These are phyloP conservation scores for Suillus subluteus DNA, from an alignment of 768 basidiomycete genomes.

Conservation along the genomic window DNA sequence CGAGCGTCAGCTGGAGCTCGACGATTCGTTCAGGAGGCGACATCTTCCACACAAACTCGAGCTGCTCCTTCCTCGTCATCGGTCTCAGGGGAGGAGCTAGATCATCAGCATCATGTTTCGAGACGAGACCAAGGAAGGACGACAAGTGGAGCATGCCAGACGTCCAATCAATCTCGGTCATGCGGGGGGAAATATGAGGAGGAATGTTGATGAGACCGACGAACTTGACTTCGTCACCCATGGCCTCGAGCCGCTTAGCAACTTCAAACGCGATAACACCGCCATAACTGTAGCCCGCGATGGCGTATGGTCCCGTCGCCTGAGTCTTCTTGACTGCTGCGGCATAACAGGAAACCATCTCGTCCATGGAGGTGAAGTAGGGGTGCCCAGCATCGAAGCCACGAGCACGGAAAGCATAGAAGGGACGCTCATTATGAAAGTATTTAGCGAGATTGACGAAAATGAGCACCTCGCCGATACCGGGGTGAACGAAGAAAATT, in stretches of 20 bases:
- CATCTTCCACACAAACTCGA: constrained; percentile 29
- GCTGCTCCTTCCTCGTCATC: constrained; percentile 27
- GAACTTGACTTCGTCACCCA: constrained; percentile 35
- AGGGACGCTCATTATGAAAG: constrained; percentile 41
- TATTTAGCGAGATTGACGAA: constrained; percentile 48
- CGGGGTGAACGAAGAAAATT: constrained; percentile 47
- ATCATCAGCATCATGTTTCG: constrained; percentile 28
- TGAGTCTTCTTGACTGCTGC: constrained; percentile 31
- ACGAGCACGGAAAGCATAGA: constrained; percentile 45
- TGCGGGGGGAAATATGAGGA: constrained; percentile 41
- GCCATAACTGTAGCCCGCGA: constrained; percentile 44
- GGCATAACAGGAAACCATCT: constrained; percentile 39
- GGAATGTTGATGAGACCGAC: constrained; percentile 41
- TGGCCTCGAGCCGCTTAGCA: constrained; percentile 33
- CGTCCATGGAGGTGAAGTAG: constrained; percentile 33
- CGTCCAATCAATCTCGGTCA: constrained; percentile 46
- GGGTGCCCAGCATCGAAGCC: constrained; percentile 39
- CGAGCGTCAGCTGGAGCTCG: constrained; percentile 33
- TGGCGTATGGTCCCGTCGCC: constrained; percentile 37
- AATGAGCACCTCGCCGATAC: constrained; percentile 44
- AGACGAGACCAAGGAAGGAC: constrained; percentile 43
- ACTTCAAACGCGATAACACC: constrained; percentile 42
- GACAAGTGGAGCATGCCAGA: constrained; percentile 44
- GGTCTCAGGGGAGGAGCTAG: constrained; percentile 24
- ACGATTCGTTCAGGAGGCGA: constrained; percentile 31